Evolutionary conservation across 2,329 filamentous ascomycete genomes (phyloP), one percentile per base, ranked within the genome.

Genomic region (Fusarium xyrophilum): DNA sequence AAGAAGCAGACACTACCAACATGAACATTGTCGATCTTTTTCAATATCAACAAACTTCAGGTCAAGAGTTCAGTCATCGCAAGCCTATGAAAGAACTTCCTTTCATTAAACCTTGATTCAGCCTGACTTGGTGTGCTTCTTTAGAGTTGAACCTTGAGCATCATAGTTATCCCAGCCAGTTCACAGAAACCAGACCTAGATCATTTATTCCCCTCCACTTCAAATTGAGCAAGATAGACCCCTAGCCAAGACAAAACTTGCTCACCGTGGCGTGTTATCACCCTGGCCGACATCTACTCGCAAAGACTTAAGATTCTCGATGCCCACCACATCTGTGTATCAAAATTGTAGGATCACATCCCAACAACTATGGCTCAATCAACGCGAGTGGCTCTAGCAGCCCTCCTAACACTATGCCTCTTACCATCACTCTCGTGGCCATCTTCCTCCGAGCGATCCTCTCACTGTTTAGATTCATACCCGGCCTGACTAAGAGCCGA

Each of bases 381-480:
- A 21, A 40, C n/a, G 15, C 38, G 3, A 28, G 14, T 35, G 30
- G 30, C 17, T 23, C 9, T 40, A n/a, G 35, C 55, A 35, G 17
- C 13, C 55, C n/a, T 58, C n/a, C 13, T 54, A 17, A n/a, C 23
- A 13, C n/a, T 58, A 30, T 55, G 36, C n/a, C 54, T 3, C 55
- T 38, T 15, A 63, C 76, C 25, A 66, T 70, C 23, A 52, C 77
- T 42, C 66, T 75, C 19, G 65, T 79, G 10, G 75, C 77, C 17
- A 69, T 79, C 14, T 70, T 75, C 9, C 68, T 78, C 21, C 77
- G 77, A 6, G 66, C 79, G 17, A 39, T 65, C 9, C 56, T 78
- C 1, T 80, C 79, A 2, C 65, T 80, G 1, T 47, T 78, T n/a
- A 75, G 78, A 17, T 79, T 77, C 63, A n/a, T 81, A 3, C 75